phyloP scores from a whole-genome alignment of 768 basidiomycete genomes.

The Lactifluus piperatus region DNA sequence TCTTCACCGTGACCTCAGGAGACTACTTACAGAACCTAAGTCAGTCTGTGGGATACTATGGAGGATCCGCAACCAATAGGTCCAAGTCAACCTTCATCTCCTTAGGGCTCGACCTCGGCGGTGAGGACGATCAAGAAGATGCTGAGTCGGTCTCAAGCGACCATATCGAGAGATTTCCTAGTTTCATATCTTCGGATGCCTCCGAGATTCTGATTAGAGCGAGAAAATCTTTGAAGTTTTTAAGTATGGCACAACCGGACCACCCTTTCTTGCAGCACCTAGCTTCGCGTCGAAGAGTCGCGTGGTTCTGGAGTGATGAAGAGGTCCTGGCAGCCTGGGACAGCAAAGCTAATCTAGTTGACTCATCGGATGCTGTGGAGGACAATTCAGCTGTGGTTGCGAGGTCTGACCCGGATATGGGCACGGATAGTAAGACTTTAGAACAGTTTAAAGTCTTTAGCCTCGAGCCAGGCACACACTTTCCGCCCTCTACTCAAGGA shows the following conservation, averaged over 20 bases:
- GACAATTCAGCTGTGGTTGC: not conserved
- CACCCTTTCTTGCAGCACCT: conserved; percentile 43
- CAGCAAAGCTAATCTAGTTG: not conserved
- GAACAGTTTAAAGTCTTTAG: conserved; percentile 50
- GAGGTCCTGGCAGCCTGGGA: conserved; percentile 45
- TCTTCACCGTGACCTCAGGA: conserved; percentile 54
- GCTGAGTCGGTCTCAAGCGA: conserved; percentile 26
- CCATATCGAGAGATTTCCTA: conserved; percentile 39
- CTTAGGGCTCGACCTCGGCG: conserved; percentile 28
- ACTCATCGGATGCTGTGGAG: not conserved
- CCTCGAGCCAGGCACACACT: conserved; percentile 48
- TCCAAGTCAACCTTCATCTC: conserved; percentile 1
- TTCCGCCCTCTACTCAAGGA: conserved; percentile 24
- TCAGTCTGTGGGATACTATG: conserved; percentile 46
- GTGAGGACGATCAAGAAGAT: conserved; percentile 34
- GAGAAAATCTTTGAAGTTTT: conserved; percentile 56
- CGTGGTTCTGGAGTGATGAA: conserved; percentile 57
- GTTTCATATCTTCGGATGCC: conserved; percentile 49
- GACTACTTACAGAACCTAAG: conserved; percentile 55
- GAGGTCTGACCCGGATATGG: not conserved
- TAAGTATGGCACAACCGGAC: conserved; percentile 54
- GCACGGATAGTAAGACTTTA: not conserved
- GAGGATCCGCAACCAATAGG: not conserved
- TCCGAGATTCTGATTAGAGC: conserved; percentile 51
- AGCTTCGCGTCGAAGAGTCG: conserved; percentile 24